A percentile compares a stretch with the other conserved stretches of the same genome.
phyloP scores from a whole-genome alignment of 179 eudicot species.

The Vitellaria paradoxa region DNA sequence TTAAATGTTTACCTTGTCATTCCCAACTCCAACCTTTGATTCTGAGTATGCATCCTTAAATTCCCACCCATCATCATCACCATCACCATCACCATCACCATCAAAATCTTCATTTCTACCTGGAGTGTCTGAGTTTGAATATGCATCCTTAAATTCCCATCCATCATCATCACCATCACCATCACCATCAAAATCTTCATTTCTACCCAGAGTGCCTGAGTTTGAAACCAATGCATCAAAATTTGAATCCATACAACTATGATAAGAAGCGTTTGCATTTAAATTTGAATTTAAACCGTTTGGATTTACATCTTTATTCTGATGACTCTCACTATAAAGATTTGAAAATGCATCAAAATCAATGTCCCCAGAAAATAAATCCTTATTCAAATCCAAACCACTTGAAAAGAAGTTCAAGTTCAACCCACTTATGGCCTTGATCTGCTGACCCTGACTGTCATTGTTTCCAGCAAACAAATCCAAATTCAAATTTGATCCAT shows the following conservation, averaged over 20 bases:
- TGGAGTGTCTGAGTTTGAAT: conserved; percentile 18
- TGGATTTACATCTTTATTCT: not conserved
- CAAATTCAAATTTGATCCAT: conserved; percentile 8
- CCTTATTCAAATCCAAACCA: conserved; percentile 12
- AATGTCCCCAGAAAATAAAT: conserved; percentile 8
- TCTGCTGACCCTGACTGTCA: conserved; percentile 22
- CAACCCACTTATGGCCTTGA: conserved; percentile 23
- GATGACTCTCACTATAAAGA: not conserved
- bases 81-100: conserved; percentile 10
- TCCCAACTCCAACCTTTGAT: conserved; percentile 19
- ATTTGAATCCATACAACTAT: conserved; percentile 12
- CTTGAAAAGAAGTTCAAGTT: conserved; percentile 18
- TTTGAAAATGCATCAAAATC: conserved; percentile 4
- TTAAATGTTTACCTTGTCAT: conserved; percentile 30
- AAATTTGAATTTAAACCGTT: conserved; percentile 6
- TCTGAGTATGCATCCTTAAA: conserved; percentile 53
- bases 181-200: conserved; percentile 31
- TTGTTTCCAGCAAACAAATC: conserved; percentile 14
- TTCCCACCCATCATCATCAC: conserved; percentile 38
- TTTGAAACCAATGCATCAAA: conserved; percentile 8
- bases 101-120: conserved; percentile 27
- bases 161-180: conserved; percentile 57
- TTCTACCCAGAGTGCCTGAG: conserved; percentile 12
- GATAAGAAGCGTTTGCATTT: conserved; percentile 8
- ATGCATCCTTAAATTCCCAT: conserved; percentile 74